Evolutionary conservation across 83 land plant species (phyloP), one percentile per base, ranked within the genome.

Genomic region (Diphasiastrum complanatum): DNA sequence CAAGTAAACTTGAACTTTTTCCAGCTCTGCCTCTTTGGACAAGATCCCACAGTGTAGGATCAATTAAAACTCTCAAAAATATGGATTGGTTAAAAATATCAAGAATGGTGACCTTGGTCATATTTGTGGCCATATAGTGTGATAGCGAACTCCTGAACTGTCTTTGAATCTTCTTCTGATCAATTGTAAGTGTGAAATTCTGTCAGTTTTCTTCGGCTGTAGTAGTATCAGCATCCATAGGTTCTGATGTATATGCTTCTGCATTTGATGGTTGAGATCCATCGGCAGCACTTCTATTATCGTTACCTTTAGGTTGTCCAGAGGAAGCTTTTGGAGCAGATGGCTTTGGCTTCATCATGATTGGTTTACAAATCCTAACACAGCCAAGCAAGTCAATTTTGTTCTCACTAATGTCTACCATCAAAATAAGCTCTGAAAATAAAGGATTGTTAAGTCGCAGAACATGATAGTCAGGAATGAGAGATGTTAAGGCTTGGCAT

Each of bases 271-370:
- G 34, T 1, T 64, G 27, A 12, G 54, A 60, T 0, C 65, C 63
- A 19, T 54, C 59, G 45, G 61, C 2, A 30, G 75, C 5, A 64
- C 30, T 46, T 49, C 68, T 22, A 45, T 36, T 52, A 63, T 78
- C 56, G 26, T 66, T 65, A 31, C 63, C 19, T 26, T 72, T 64
- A 27, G 78, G 65, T 52, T 66, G 69, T 12, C 54, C 53, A 8
- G 79, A 72, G 8, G 76, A 70, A 27, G 90, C 78, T 54, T 87
- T 78, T 16, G 96, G 74, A 4, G 86, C 82, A 8, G 87, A 66
- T 16, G 96, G 96, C 60, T 67, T 76, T 25, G 91, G 81, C 62
- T 85, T 87, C n/a, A 85, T 91, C 97, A 91, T 91, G 61, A 85
- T 77, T 1, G 97, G 97, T 72, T 81, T 84, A 57, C 97, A 91